Percentiles rank a stretch among this genome's conserved stretches.
Evolutionary conservation across 2,329 filamentous ascomycete species (phyloP).

Genomic region (Diaporthe ampelina): DNA sequence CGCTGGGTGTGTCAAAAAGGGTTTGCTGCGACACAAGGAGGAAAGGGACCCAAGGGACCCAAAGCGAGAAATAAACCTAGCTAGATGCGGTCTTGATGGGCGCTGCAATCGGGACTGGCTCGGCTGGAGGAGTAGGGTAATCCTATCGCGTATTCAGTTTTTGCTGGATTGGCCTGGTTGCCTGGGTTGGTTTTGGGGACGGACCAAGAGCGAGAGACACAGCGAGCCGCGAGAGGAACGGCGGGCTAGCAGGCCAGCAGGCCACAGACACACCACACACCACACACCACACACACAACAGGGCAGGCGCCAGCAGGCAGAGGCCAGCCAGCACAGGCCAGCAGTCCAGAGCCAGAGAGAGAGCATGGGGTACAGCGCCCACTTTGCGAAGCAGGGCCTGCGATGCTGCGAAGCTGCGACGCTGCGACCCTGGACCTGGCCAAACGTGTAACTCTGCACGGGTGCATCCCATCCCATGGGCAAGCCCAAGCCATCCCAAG

Average conservation of each 20-base stretch:
- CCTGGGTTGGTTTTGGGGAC: background rate
- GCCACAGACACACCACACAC: background rate
- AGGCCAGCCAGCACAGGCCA: background rate
- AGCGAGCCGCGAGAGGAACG: slow-evolving; percentile 23
- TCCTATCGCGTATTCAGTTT: slow-evolving; percentile 39
- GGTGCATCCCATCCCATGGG: slow-evolving; percentile 25
- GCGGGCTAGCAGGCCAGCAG: slow-evolving; percentile 27
- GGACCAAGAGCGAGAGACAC: slow-evolving; percentile 34
- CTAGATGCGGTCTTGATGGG: slow-evolving; percentile 28
- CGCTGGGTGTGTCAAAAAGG: slow-evolving; percentile 24
- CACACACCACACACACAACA: background rate
- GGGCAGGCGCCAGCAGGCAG: background rate
- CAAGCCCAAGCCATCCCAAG: slow-evolving; percentile 25
- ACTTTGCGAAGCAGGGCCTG: slow-evolving; percentile 1
- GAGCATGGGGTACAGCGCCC: background rate
- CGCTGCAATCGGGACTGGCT: slow-evolving; percentile 33
- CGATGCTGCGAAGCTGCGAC: background rate
- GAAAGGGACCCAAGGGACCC: background rate
- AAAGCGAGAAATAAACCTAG: background rate
- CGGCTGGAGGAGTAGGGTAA: slow-evolving; percentile 27
- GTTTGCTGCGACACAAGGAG: slow-evolving; percentile 24
- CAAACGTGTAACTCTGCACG: slow-evolving; percentile 33
- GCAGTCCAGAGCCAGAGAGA: background rate
- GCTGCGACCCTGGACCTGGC: slow-evolving; percentile 30
- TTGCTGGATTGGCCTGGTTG: slow-evolving; percentile 24